phyloP scores from a whole-genome alignment of 164 flowering plant species.

The Echeveria elegans region DNA sequence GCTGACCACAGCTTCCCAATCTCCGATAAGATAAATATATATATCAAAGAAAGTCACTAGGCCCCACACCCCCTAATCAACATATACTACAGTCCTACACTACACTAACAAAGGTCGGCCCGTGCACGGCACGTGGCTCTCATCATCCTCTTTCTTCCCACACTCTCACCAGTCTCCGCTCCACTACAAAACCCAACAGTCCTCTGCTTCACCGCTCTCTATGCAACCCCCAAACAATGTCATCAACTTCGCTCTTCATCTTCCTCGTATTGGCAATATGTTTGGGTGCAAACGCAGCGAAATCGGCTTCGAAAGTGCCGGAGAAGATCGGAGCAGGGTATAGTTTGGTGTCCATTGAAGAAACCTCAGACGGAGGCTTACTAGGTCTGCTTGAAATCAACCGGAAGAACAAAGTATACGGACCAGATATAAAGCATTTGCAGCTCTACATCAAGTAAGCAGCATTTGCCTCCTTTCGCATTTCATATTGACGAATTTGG shows the following conservation, averaged over 20 bases:
- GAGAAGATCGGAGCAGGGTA: constrained; percentile 5
- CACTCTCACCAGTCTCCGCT: neutral
- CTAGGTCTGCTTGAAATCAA: neutral
- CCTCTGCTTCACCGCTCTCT: neutral
- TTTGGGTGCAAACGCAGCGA: neutral
- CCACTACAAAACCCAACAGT: neutral
- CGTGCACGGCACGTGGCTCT: constrained; percentile 2
- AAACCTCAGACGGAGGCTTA: neutral
- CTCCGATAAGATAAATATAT: neutral
- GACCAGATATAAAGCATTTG: neutral
- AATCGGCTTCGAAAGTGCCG: no score
- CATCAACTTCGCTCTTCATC: neutral
- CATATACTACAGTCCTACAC: neutral
- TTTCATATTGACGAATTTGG: neutral
- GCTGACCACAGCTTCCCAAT: constrained; percentile 1
- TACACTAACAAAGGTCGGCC: neutral
- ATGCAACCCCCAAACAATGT: neutral
- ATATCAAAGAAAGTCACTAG: neutral
- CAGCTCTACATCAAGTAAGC: neutral
- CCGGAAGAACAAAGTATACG: neutral
- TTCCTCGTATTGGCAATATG: neutral
- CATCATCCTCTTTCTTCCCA: neutral
- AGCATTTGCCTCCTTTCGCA: neutral
- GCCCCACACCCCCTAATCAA: neutral
- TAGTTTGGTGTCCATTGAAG: neutral